Conservation (phyloP, 1,284 basidiomycete genomes). For the Heterobasidion occidentale region DNA sequence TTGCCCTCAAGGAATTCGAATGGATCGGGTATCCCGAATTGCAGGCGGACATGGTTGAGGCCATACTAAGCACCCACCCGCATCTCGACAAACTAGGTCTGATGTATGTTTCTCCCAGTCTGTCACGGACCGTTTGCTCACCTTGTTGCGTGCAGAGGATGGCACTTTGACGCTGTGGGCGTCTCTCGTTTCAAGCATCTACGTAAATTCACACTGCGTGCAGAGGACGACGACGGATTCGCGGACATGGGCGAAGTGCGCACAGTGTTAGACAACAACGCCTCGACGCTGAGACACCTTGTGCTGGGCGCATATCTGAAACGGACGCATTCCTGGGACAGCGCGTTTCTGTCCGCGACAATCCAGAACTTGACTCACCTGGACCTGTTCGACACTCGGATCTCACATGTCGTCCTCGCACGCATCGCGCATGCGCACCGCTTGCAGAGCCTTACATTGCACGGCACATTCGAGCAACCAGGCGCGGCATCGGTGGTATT, state of each 20-base stretch:
- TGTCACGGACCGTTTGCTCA: not conserved
- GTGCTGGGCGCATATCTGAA: conserved; percentile 58
- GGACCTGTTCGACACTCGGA: conserved; percentile 58
- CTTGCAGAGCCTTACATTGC: conserved; percentile 51
- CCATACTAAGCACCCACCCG: conserved; percentile 42
- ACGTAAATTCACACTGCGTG: conserved; percentile 54
- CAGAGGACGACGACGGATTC: conserved; percentile 61
- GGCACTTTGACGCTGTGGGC: conserved; percentile 64
- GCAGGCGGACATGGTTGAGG: conserved; percentile 51
- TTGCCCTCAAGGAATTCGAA: conserved; percentile 50
- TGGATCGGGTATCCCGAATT: conserved; percentile 68
- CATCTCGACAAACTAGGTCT: conserved; percentile 48
- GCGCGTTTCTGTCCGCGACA: conserved; percentile 49
- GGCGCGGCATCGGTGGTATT: conserved; percentile 52
- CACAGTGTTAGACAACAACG: conserved; percentile 51
- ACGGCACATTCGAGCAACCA: conserved; percentile 56
- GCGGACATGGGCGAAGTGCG: conserved; percentile 64
- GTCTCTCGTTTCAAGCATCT: conserved; percentile 52
- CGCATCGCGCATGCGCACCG: conserved; percentile 53
- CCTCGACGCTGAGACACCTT: conserved; percentile 48
- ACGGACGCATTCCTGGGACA: conserved; percentile 57
- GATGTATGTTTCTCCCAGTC: conserved; percentile 28
- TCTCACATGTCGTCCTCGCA: conserved; percentile 52
- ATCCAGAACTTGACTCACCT: conserved; percentile 59
- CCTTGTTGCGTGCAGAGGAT: conserved; percentile 31